Percentiles rank a stretch among this genome's conserved stretches.
Evolutionary conservation across 2,329 filamentous ascomycete species (phyloP).

Genomic region (Curvularia eragrostidis): DNA sequence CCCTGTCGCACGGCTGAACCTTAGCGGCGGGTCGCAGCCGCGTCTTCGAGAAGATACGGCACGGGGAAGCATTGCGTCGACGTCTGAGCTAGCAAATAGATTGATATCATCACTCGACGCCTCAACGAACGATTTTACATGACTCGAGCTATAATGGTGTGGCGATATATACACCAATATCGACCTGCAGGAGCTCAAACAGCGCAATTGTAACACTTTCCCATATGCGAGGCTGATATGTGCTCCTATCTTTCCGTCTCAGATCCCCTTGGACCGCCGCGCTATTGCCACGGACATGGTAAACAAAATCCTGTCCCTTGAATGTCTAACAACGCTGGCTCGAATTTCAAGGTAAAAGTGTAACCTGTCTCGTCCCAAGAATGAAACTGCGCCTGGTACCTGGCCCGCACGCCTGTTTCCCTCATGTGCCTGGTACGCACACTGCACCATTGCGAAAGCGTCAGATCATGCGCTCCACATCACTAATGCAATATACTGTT

Average conservation of each 20-base stretch:
- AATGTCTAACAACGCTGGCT: background rate
- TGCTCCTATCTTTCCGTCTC: background rate
- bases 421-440: background rate
- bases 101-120: background rate
- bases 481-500: background rate
- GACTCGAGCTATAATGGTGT: background rate
- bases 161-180: background rate
- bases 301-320: background rate
- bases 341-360: background rate
- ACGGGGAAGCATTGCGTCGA: slow-evolving; percentile 4
- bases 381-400: background rate
- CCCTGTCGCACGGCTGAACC: slow-evolving; percentile 16
- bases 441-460: background rate
- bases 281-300: slow-evolving; percentile 4
- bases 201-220: background rate
- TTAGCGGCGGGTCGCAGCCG: slow-evolving; percentile 7
- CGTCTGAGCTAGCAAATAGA: slow-evolving; percentile 2
- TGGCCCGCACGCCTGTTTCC: background rate
- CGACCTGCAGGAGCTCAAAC: background rate
- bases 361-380: background rate
- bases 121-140: background rate
- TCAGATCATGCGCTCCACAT: background rate
- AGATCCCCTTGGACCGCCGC: background rate
- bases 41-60: slow-evolving; percentile 10
- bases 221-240: background rate